Percentiles rank a stretch among this genome's conserved stretches.
These are phyloP conservation scores for Boletus edulis DNA, from an alignment of 768 basidiomycete species.

Conservation along the genomic window DNA sequence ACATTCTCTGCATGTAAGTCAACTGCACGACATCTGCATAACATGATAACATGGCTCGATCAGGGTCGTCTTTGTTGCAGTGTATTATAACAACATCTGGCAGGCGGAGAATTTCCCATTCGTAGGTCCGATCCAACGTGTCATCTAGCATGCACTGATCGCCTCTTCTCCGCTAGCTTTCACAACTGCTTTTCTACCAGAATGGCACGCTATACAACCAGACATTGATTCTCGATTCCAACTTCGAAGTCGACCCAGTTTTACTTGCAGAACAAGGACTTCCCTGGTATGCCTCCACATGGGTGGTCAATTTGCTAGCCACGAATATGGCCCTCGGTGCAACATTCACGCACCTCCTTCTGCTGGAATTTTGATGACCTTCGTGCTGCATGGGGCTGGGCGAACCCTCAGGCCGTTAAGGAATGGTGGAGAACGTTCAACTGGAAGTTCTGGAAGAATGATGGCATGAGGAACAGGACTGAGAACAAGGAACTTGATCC, in stretches of 20 bases:
- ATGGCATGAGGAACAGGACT: slow-evolving; percentile 24
- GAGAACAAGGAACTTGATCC: slow-evolving; percentile 47
- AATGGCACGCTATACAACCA: slow-evolving; percentile 56
- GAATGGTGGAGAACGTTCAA: slow-evolving; percentile 30
- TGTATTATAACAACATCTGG: slow-evolving; percentile 54
- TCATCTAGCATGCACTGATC: not conserved
- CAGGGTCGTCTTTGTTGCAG: slow-evolving; percentile 36
- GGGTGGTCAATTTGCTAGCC: slow-evolving; percentile 19
- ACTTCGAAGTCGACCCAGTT: slow-evolving; percentile 48
- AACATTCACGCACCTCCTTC: slow-evolving; percentile 48
- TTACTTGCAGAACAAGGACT: slow-evolving; percentile 43
- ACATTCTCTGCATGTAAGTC: slow-evolving; percentile 53
- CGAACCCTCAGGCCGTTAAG: slow-evolving; percentile 25
- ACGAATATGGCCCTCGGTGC: slow-evolving; percentile 38
- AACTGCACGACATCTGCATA: not conserved
- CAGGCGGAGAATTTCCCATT: slow-evolving; percentile 60
- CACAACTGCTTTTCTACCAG: slow-evolving; percentile 49
- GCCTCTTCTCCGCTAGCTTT: slow-evolving; percentile 30
- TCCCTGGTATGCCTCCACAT: slow-evolving; percentile 29
- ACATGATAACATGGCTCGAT: slow-evolving; percentile 7
- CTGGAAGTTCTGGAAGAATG: slow-evolving; percentile 36
- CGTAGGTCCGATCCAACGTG: slow-evolving; percentile 35
- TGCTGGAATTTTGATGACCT: slow-evolving; percentile 56
- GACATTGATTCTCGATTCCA: slow-evolving; percentile 48
- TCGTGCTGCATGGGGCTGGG: slow-evolving; percentile 46